Conservation (phyloP, 164 flowering plant genomes). For the Annona cherimola region DNA sequence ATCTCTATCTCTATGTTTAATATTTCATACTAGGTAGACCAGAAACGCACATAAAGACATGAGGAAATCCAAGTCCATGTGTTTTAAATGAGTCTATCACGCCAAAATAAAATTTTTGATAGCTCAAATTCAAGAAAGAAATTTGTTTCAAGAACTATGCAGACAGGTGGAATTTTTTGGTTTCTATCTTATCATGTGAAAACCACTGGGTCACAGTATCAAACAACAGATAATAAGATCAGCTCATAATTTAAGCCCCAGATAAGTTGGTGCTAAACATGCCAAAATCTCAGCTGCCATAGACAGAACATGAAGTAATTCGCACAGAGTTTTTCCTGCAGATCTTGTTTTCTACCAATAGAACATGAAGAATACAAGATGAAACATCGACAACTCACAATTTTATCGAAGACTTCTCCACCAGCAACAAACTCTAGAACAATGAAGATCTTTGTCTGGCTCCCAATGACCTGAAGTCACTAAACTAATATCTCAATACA, state of each 20-base stretch:
- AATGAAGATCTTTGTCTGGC: slow-evolving; percentile 82
- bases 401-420: slow-evolving; percentile 91
- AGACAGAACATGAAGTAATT: not conserved
- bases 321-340: not conserved
- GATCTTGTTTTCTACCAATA: not conserved
- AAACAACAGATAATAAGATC: not conserved
- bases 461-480: slow-evolving; percentile 75
- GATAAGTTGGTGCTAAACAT: not conserved
- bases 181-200: not conserved
- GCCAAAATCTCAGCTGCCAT: not conserved
- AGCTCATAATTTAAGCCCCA: not conserved
- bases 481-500: not conserved
- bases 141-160: not conserved
- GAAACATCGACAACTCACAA: slow-evolving; percentile 45
- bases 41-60: too few species aligned
- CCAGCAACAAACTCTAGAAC: slow-evolving; percentile 82
- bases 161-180: not conserved
- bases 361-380: not conserved
- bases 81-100: not conserved
- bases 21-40: not conserved
- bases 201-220: not conserved
- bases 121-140: not conserved
- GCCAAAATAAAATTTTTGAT: too few species aligned
- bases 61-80: not conserved
- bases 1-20: too few species aligned